Base-by-base conservation (phyloP, 306 rosid species). In the Amphicarpaea edgeworthii region DNA sequence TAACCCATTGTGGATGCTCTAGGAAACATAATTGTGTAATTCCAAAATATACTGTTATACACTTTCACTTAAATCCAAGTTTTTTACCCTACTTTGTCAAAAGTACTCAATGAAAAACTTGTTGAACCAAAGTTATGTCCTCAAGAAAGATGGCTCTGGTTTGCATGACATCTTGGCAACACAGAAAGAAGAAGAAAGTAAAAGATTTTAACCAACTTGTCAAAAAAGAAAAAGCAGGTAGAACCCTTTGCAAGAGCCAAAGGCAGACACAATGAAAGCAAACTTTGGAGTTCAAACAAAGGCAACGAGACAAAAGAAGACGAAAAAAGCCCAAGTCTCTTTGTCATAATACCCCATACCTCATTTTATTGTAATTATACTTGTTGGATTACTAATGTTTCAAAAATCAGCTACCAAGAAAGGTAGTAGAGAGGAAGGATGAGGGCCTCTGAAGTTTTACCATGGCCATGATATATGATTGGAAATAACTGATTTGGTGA, bases 391-490 rank as follows among this genome's bases (percentile, higher is more conserved):
- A 51, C n/a, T 24, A 12, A 12, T 55, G 81, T 54, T 55, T 12
- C 81, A 57, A 57, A 19, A 28, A 28, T 19, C 30, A 41, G 32
- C 75, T 67, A 26, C 17, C 58, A 12, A 40, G 37, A 66, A 40
- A 76, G 19, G 49, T n/a, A 62, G 17, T 51, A n/a, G 30, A 51
- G 64, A 51, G 24, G 28, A 55, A 17, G 41, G 7, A 12, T 3
- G 12, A 47, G 4, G 41, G 38, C n/a, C 26, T 10, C 45, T 21
- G 8, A 15, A 70, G 28, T 16, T 37, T 37, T 49, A 70, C 11
- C 57, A 21, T 32, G 64, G 71, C 10, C 55, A 19, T n/a, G 72
- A 4, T 30, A 30, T 30, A 30, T 16, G 40, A 8, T 34, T 34
- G 40, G 1, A 34, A 34, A 6, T 7, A 40, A 34, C 40, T 68